Conservation (phyloP, 2,329 filamentous ascomycete species). For the Botrytis fabae region DNA sequence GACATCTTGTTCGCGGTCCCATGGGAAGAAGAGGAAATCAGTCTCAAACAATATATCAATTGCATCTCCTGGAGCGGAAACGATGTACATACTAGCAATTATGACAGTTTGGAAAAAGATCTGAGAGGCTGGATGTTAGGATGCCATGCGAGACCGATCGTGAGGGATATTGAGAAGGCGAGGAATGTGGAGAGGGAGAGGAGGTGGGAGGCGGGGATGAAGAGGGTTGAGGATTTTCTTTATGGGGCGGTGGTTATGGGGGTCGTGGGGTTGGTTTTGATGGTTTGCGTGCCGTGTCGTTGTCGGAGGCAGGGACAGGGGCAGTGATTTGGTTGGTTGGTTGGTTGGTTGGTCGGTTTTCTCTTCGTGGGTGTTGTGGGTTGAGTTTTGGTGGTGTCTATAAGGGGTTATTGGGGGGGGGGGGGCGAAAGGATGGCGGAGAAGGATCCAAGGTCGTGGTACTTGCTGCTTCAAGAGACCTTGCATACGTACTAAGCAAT, state of each 20-base stretch:
- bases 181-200: not conserved
- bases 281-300: not conserved
- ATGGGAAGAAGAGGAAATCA: not conserved
- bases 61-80: constrained; percentile 6
- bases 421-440: not conserved
- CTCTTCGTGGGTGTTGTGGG: no score
- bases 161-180: constrained; percentile 8
- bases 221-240: not conserved
- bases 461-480: no score
- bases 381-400: no score
- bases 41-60: not conserved
- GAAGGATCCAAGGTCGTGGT: not conserved
- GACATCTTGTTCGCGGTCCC: not conserved
- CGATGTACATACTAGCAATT: not conserved
- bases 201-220: not conserved
- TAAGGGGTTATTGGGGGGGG: not conserved
- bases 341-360: no score
- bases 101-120: not conserved
- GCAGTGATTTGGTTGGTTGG: not conserved
- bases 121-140: not conserved
- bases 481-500: not conserved
- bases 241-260: not conserved
- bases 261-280: not conserved
- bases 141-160: not conserved
- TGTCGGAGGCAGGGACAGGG: not conserved